Evolutionary conservation across 345 rosid genomes (phyloP), one percentile per base, ranked within the genome.

Genomic region (Hypericum perforatum): DNA sequence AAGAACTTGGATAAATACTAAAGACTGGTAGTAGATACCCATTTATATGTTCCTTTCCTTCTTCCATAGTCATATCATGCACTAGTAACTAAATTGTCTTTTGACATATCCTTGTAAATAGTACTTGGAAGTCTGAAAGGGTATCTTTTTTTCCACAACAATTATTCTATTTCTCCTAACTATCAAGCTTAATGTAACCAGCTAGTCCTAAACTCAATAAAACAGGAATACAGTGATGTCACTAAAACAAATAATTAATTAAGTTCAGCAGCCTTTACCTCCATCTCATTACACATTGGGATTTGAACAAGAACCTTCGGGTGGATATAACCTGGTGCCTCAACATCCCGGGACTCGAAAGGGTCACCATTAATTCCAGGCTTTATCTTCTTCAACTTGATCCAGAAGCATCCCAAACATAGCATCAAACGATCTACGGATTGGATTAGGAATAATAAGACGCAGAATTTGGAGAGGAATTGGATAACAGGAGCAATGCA

Each of bases 241-340:
- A 3, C 54, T 2, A 55, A 16, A 9, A 10, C 2, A 38, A 32
- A 9, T 45, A 15, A 5, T 39, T 38, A 37, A 22, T 11, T 56
- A 44, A 43, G 39, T 43, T 54, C 11, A 11, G 41, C 59, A 22
- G 16, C 38, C n/a, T 65, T 22, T 71, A 82, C 91, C 88, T 82
- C 88, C 58, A 69, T 83, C 56, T 86, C 95, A 43, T 86, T 86
- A 49, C 87, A 80, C 90, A 85, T 85, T 42, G 95, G 95, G 32
- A 85, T 82, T 73, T 85, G 95, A 66, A 86, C 91, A 70, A 86
- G 95, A 74, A 81, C 88, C 90, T 72, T 80, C 37, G 95, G 95
- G 56, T 78, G 80, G 63, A 56, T 70, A 59, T 38, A 76, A 8
- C 73, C 62, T 6, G 75, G 60, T 53, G 79, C 76, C 56, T 82